Conservation (phyloP, 2,329 filamentous ascomycete genomes). For the Aschersonia sp. region DNA sequence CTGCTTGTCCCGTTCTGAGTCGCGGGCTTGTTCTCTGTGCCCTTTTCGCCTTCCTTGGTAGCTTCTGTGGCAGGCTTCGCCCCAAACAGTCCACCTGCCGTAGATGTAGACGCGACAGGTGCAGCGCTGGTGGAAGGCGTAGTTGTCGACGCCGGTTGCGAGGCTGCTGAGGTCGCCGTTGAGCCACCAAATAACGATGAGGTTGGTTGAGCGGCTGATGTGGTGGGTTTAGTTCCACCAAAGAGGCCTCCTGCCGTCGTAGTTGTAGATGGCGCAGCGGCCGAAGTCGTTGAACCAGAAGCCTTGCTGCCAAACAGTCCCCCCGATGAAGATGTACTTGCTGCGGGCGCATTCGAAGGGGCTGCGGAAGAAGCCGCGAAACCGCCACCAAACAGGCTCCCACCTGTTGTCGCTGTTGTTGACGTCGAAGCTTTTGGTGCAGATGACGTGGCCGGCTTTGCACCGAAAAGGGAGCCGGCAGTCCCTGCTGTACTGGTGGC, state of each 20-base stretch:
- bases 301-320: constrained; percentile 19
- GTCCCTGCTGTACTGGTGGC: constrained; percentile 10
- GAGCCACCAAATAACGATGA: constrained; percentile 10
- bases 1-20: constrained; percentile 18
- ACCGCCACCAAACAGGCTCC: constrained; percentile 19
- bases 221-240: constrained; percentile 9
- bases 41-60: constrained; percentile 6
- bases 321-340: constrained; percentile 10
- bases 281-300: constrained; percentile 13
- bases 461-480: constrained; percentile 21
- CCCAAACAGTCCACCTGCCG: constrained; percentile 15
- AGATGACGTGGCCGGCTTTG: constrained; percentile 22
- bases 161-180: constrained; percentile 8
- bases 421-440: constrained; percentile 17
- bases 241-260: constrained; percentile 17
- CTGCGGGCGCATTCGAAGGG: constrained; percentile 10
- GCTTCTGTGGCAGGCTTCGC: constrained; percentile 17
- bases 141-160: constrained; percentile 13
- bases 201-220: constrained; percentile 5
- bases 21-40: constrained; percentile 14
- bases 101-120: constrained; percentile 9
- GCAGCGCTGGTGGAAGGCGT: constrained; percentile 15
- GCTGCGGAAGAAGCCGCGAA: constrained; percentile 11
- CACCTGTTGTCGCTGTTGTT: constrained; percentile 12
- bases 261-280: constrained; percentile 14